phyloP scores from a whole-genome alignment of 169 alveolate genomes.

The Eimeria necatrix region DNA sequence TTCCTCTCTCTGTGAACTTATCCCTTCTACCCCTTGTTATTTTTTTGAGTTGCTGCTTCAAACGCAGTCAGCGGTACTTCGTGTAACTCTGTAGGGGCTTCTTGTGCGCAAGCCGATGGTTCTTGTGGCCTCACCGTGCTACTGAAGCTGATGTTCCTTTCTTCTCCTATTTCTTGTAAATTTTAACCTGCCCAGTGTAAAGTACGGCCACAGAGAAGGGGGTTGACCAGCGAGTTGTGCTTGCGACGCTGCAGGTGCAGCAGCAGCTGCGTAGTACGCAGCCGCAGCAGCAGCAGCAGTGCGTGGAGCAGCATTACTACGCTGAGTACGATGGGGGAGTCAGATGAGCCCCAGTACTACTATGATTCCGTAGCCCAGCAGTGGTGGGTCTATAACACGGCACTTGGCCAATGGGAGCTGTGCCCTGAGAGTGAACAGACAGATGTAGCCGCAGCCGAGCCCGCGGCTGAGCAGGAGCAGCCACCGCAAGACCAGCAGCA shows the following conservation, averaged over 20 bases:
- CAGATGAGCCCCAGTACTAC: constrained; percentile 52
- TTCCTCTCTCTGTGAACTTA: too few relatives aligned
- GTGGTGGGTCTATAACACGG: constrained; percentile 71
- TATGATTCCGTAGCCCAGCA: constrained; percentile 58
- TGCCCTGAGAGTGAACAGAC: constrained; percentile 49
- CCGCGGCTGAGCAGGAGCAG: background rate
- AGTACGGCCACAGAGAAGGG: too few relatives aligned
- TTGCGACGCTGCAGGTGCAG: background rate
- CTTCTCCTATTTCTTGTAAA: too few relatives aligned
- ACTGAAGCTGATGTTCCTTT: too few relatives aligned
- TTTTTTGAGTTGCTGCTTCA: too few relatives aligned
- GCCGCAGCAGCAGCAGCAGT: constrained; percentile 26
- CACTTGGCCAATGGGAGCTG: constrained; percentile 5
- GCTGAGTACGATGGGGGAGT: background rate
- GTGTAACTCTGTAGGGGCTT: too few relatives aligned
- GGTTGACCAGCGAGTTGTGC: too few relatives aligned
- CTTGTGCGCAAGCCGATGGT: too few relatives aligned
- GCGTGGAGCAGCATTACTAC: background rate
- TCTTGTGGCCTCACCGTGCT: too few relatives aligned
- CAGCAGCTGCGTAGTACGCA: background rate
- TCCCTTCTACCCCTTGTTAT: too few relatives aligned
- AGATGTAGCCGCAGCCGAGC: background rate
- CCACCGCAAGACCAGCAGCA: background rate
- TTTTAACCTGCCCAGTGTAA: too few relatives aligned
- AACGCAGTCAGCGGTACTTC: too few relatives aligned